Evolutionary conservation across 495 filamentous ascomycete genomes (phyloP).

Genomic region (Lepidopterella palustris): DNA sequence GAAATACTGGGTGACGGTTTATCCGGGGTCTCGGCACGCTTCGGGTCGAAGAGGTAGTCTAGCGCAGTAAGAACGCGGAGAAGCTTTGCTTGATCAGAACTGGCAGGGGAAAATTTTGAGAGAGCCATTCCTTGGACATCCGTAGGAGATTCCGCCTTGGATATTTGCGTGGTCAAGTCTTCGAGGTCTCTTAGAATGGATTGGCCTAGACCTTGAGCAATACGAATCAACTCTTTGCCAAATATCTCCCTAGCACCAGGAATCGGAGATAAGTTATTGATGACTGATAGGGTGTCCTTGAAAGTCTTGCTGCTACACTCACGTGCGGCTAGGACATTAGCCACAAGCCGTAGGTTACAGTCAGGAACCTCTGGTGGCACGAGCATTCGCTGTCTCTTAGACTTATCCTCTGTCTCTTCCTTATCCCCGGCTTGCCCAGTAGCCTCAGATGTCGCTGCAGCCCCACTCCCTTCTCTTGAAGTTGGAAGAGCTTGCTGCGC

Average conservation of each 20-base stretch:
- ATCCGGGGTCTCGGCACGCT: conserved; percentile 48
- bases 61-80: conserved; percentile 89
- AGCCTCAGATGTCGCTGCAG: conserved; percentile 8
- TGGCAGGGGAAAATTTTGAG: conserved; percentile 89
- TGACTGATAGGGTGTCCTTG: conserved; percentile 90
- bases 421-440: conserved; percentile 31
- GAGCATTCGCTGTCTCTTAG: conserved; percentile 65
- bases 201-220: conserved; percentile 76
- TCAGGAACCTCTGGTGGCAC: conserved; percentile 84
- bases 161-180: conserved; percentile 79
- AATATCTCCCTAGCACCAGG: conserved; percentile 86
- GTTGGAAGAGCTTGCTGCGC: conserved; percentile 20
- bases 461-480: neutral
- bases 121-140: conserved; percentile 93
- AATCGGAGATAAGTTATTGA: conserved; percentile 93
- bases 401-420: conserved; percentile 30
- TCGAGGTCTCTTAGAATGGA: conserved; percentile 79
- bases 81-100: conserved; percentile 92
- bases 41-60: conserved; percentile 74
- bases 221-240: conserved; percentile 78
- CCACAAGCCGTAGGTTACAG: conserved; percentile 81
- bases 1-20: conserved; percentile 36
- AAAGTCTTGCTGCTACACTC: conserved; percentile 97
- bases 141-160: conserved; percentile 77
- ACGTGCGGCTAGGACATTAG: conserved; percentile 89